Base-by-base conservation (phyloP, 768 basidiomycete species). In the Russula compacta region DNA sequence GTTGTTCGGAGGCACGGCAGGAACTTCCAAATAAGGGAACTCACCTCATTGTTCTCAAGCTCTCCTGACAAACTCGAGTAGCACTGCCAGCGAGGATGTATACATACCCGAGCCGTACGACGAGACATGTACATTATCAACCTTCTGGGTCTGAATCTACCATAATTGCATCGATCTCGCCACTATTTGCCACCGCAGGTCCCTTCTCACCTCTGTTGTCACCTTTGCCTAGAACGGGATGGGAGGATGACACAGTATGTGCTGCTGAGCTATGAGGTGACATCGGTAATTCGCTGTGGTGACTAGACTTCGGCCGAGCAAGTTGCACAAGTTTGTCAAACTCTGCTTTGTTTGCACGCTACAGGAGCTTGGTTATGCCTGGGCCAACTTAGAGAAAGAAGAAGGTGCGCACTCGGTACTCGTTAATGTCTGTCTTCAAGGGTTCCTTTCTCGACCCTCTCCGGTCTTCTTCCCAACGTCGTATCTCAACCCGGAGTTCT, bases 381-480 rank as follows among this genome's bases (percentile, higher is more conserved):
- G 2, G 46, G 47, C n/a, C 12, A 17, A 29, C 19, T 9, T 29
- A 6, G 43, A 7, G 12, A 35, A 33, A 36, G n/a, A 33, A 44
- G 29, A 49, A 51, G 44, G 3, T 12, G 33, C 59, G 35, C 35
- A 66, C 65, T 47, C 58, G 59, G 47, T 66, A 56, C 38, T 66
- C 59, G 7, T 53, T 24, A 4, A 55, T 39, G 32, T 61, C 59
- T 7, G 57, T 53, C 53, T 46, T 58, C 56, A 60, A 9, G 3
- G 63, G 64, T 2, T 56, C 58, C 39, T 64, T 65, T 46, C 36
- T 61, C 36, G 33, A 14, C 10, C 3, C 35, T 12, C 43, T 50
- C 15, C 60, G 56, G n/a, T 58, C 64, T n/a, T 65, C 63, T 43
- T 69, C 69, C 69, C 69, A 69, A 43, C 53, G 53, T 24, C 60